Base-by-base conservation (phyloP, 768 basidiomycete species). In the Pholiota conissans region DNA sequence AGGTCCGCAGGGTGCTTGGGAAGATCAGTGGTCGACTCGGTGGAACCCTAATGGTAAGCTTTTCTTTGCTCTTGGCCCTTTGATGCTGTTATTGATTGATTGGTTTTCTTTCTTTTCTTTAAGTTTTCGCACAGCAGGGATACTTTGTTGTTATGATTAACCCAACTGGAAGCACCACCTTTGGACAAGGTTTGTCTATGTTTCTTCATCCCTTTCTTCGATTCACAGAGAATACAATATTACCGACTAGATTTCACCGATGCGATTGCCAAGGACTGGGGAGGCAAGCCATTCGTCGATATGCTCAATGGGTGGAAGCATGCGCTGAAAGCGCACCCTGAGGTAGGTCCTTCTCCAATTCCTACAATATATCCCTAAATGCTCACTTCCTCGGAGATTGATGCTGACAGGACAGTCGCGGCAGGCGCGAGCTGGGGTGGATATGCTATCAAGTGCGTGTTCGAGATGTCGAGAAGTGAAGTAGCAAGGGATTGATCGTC, bases 151-250 rank as follows among this genome's bases (percentile, higher is more conserved):
- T 97, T 37, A 79, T 88, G 28, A 87, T 97, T 64, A 98, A 98
- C 69, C 96, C 96, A 2, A 96, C 95, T 0, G 96, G 96, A 8
- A 91, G 89, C 27, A 98, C 96, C 3, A 88, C 91, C 0, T 97
- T 95, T 63, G 95, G 94, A 3, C 94, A 96, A 81, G 79, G 91
- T 86, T 42, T 47, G 18, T 24, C 35, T 27, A 16, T n/a, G 39
- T 28, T 57, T 29, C 40, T 7, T 37, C 11, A 18, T n/a, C 14
- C 20, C 40, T 13, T 10, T 30, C 35, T 9, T 35, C 14, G 26
- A 13, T 39, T n/a, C 18, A 7, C 34, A 45, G 3, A 8, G 8
- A 20, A 20, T 13, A 16, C 3, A n/a, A 10, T 10, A 28, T 58
- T 10, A 20, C 42, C n/a, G 18, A 20, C 3, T 13, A 92, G 91